Evolutionary conservation across 2,329 filamentous ascomycete species (phyloP).

Genomic region (Trichoderma brevicompactum): DNA sequence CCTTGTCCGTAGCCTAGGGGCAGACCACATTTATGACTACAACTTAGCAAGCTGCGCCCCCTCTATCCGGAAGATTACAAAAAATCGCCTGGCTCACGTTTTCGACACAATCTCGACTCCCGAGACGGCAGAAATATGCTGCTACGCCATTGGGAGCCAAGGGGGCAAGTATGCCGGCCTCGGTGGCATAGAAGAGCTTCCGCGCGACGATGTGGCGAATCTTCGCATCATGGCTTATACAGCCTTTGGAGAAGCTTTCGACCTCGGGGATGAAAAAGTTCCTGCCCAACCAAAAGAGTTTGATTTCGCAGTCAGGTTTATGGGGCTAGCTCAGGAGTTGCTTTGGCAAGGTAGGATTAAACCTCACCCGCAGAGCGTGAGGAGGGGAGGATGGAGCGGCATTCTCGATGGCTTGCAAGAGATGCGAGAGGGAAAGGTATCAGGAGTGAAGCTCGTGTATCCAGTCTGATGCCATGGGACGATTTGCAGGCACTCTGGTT

Average conservation of each 20-base stretch:
- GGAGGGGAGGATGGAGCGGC: constrained; percentile 30
- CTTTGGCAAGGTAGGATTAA: constrained; percentile 45
- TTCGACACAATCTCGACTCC: constrained; percentile 23
- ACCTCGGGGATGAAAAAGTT: constrained; percentile 33
- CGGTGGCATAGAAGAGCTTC: constrained; percentile 39
- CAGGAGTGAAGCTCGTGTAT: constrained; percentile 52
- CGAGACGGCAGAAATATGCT: constrained; percentile 38
- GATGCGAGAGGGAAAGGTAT: constrained; percentile 43
- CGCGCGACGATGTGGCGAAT: constrained; percentile 45
- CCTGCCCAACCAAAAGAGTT: constrained; percentile 39
- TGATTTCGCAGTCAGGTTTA: constrained; percentile 46
- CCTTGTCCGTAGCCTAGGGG: constrained; percentile 47
- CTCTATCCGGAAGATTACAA: constrained; percentile 34
- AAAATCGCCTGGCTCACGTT: background rate
- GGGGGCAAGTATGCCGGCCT: constrained; percentile 49
- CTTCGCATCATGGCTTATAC: constrained; percentile 47
- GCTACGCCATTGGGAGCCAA: constrained; percentile 37
- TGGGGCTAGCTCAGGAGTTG: constrained; percentile 41
- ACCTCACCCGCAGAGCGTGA: constrained; percentile 41
- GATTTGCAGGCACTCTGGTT: background rate
- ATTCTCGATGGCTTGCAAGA: constrained; percentile 44
- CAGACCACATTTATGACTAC: constrained; percentile 55
- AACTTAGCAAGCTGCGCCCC: constrained; percentile 34
- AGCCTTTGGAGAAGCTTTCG: constrained; percentile 44
- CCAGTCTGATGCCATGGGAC: background rate